phyloP scores from a whole-genome alignment of 176 grass and related monocot genomes.

The Pontederia crassipes region DNA sequence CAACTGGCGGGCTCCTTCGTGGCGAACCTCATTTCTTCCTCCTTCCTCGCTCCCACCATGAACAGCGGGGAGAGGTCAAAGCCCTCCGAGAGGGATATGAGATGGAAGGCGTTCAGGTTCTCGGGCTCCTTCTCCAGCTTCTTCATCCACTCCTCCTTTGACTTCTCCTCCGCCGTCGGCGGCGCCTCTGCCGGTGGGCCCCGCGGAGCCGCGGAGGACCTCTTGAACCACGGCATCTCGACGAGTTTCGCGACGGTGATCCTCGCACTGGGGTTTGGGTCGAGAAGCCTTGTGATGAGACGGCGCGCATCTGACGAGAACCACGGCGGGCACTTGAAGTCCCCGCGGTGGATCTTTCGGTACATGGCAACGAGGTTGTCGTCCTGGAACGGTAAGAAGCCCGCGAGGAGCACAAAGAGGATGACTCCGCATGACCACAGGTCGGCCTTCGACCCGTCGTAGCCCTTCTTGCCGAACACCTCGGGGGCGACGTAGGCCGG shows the following conservation, averaged over 20 bases:
- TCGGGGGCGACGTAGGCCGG: slow-evolving; percentile 22
- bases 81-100: slow-evolving; percentile 15
- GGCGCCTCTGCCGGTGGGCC: not conserved
- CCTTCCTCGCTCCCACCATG: not conserved
- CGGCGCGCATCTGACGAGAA: slow-evolving; percentile 13
- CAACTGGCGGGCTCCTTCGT: slow-evolving; percentile 11
- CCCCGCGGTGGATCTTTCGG: slow-evolving; percentile 11
- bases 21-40: slow-evolving; percentile 8
- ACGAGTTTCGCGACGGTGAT: slow-evolving; percentile 5
- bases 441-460: slow-evolving; percentile 13
- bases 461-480: slow-evolving; percentile 21
- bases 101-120: slow-evolving; percentile 13
- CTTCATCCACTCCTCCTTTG: not conserved
- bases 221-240: slow-evolving; percentile 18
- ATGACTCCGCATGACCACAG: slow-evolving; percentile 18
- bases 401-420: slow-evolving; percentile 13
- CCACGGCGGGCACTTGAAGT: slow-evolving; percentile 19
- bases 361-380: slow-evolving; percentile 17
- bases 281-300: slow-evolving; percentile 14
- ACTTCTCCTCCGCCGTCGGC: not conserved
- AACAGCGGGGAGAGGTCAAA: slow-evolving; percentile 18
- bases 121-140: slow-evolving; percentile 11
- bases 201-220: too few species aligned
- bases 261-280: slow-evolving; percentile 13
- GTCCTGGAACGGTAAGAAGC: slow-evolving; percentile 19